phyloP scores from a whole-genome alignment of 495 filamentous ascomycete genomes.

The Penicillium argentinense region DNA sequence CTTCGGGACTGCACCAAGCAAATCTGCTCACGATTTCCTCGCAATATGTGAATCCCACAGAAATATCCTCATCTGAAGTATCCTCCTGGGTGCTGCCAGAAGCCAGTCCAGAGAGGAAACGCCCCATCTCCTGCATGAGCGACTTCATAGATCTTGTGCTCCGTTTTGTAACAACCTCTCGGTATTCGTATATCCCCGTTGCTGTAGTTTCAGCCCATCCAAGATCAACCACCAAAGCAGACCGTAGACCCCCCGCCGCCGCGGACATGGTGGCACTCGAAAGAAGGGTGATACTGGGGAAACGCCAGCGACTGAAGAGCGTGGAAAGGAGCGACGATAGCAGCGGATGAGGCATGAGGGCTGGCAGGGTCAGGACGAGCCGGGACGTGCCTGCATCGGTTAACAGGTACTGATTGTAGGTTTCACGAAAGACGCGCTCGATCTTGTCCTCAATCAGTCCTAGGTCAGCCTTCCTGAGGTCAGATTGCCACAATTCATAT shows the following conservation, averaged over 20 bases:
- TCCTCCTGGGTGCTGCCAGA: conserved; percentile 15
- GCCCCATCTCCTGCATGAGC: conserved; percentile 66
- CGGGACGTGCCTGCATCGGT: conserved; percentile 72
- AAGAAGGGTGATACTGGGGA: conserved; percentile 78
- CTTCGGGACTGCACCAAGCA: conserved; percentile 66
- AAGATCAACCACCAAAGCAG: conserved; percentile 80
- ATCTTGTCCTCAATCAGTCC: conserved; percentile 85
- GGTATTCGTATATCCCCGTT: conserved; percentile 83
- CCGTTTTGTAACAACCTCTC: conserved; percentile 66
- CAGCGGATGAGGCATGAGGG: conserved; percentile 73
- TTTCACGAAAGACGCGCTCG: conserved; percentile 77
- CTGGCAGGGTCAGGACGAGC: conserved; percentile 72
- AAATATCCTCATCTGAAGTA: conserved; percentile 25
- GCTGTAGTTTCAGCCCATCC: conserved; percentile 88
- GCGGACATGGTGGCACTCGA: conserved; percentile 68
- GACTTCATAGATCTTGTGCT: conserved; percentile 72
- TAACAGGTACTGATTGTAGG: conserved; percentile 82
- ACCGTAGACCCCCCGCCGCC: conserved; percentile 78
- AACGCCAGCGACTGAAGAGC: conserved; percentile 75
- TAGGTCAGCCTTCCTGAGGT: conserved; percentile 69
- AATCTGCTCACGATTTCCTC: conserved; percentile 74
- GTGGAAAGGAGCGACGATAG: conserved; percentile 72
- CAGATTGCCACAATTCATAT: conserved; percentile 79
- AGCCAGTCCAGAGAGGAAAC: conserved; percentile 52
- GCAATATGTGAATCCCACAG: conserved; percentile 69